phyloP scores from a whole-genome alignment of 2,329 filamentous ascomycete species.

The Aureobasidium melanogenum region DNA sequence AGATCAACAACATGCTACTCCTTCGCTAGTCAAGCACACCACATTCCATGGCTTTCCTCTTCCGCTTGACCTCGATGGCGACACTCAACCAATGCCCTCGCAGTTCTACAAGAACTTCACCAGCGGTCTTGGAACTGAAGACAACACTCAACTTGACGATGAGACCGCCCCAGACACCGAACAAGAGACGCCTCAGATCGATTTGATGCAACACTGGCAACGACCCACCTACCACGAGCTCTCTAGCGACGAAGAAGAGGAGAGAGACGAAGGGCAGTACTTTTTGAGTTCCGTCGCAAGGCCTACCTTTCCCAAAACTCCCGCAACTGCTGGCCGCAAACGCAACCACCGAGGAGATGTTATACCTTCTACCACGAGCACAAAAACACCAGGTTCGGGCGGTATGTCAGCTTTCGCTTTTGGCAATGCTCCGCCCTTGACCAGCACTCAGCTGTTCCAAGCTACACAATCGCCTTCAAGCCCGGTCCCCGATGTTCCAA shows the following conservation, averaged over 20 bases:
- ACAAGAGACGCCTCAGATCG: conserved; percentile 25
- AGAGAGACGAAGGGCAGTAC: conserved; percentile 11
- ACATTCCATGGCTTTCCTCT: conserved; percentile 30
- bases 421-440: conserved; percentile 29
- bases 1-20: not conserved
- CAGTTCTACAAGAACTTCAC: conserved; percentile 36
- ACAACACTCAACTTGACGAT: conserved; percentile 11
- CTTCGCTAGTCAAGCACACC: conserved; percentile 16
- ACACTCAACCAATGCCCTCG: conserved; percentile 39
- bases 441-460: conserved; percentile 38
- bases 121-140: conserved; percentile 25
- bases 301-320: conserved; percentile 31
- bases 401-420: conserved; percentile 22
- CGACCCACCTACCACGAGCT: conserved; percentile 20
- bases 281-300: conserved; percentile 16
- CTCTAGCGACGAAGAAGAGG: conserved; percentile 16
- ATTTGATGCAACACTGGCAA: conserved; percentile 22
- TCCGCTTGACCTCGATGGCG: conserved; percentile 25
- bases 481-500: conserved; percentile 27
- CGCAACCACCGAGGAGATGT: conserved; percentile 30
- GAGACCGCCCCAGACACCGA: conserved; percentile 13
- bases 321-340: conserved; percentile 32
- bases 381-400: conserved; percentile 33
- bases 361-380: conserved; percentile 32
- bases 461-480: conserved; percentile 38